These are phyloP conservation scores for Cardamine occulta DNA, from an alignment of 345 rosid genomes.

Conservation along the genomic window DNA sequence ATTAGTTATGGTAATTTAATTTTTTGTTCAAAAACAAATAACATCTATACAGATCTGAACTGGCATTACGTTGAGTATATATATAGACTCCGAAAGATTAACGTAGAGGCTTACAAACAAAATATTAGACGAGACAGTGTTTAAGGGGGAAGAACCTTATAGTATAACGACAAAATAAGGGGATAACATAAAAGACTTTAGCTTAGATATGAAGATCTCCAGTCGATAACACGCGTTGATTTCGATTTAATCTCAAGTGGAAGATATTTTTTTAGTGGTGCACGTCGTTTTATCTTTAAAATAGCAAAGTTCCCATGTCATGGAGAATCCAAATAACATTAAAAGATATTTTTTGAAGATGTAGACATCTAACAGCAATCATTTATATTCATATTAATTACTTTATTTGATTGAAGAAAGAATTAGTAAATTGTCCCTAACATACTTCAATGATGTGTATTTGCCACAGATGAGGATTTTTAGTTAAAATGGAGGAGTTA, in stretches of 20 bases:
- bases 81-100: constrained; percentile 24
- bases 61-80: constrained; percentile 12
- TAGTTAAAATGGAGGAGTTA: background rate
- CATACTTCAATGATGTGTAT: background rate
- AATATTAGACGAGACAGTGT: constrained; percentile 9
- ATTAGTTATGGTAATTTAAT: background rate
- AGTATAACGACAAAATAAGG: constrained; percentile 34
- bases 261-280: constrained; percentile 23
- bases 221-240: constrained; percentile 27
- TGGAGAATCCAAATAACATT: constrained; percentile 1
- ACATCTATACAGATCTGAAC: constrained; percentile 24
- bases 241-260: constrained; percentile 27
- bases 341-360: constrained; percentile 1
- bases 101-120: constrained; percentile 17
- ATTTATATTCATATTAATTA: background rate
- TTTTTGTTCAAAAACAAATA: constrained; percentile 4
- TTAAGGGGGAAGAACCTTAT: constrained; percentile 41
- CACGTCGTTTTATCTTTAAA: constrained; percentile 23
- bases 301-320: constrained; percentile 10
- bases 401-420: background rate
- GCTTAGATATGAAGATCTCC: constrained; percentile 16
- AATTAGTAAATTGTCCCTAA: background rate
- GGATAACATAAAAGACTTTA: constrained; percentile 28
- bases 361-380: background rate
- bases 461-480: background rate